These are phyloP conservation scores for Cytospora piceae DNA, from an alignment of 2,329 filamentous ascomycete species.

Conservation along the genomic window DNA sequence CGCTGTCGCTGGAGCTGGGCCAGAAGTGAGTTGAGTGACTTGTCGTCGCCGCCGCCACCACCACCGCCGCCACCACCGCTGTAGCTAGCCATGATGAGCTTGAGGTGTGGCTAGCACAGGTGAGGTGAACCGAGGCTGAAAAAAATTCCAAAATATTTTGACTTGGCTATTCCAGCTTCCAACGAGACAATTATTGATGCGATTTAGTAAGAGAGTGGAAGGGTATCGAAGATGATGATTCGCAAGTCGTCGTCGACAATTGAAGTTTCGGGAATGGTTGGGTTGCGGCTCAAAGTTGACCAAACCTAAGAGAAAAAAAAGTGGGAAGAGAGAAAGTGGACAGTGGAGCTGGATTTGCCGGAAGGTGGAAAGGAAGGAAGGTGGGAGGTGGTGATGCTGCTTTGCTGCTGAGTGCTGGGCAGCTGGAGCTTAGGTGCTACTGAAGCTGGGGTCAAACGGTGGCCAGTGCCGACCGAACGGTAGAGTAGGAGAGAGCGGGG, in stretches of 20 bases:
- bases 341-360: not conserved
- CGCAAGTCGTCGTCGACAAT: constrained; percentile 1
- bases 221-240: not conserved
- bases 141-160: constrained; percentile 4
- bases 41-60: constrained; percentile 30
- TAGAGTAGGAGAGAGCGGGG: not conserved
- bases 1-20: constrained; percentile 45
- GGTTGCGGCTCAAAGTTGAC: constrained; percentile 26
- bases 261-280: constrained; percentile 11
- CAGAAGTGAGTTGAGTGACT: constrained; percentile 46
- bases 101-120: constrained; percentile 29
- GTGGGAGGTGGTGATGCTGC: not conserved
- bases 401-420: no score
- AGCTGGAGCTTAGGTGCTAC: no score
- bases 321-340: constrained; percentile 30
- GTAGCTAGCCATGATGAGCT: constrained; percentile 42
- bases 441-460: not conserved
- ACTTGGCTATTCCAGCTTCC: constrained; percentile 1
- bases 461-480: not conserved
- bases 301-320: constrained; percentile 28
- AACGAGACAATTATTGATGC: constrained; percentile 2
- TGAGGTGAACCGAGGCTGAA: constrained; percentile 19
- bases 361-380: not conserved
- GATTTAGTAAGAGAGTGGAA: not conserved
- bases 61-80: constrained; percentile 34